Evolutionary conservation across 129 eudicot genomes (phyloP).

Genomic region (Logfia minima): DNA sequence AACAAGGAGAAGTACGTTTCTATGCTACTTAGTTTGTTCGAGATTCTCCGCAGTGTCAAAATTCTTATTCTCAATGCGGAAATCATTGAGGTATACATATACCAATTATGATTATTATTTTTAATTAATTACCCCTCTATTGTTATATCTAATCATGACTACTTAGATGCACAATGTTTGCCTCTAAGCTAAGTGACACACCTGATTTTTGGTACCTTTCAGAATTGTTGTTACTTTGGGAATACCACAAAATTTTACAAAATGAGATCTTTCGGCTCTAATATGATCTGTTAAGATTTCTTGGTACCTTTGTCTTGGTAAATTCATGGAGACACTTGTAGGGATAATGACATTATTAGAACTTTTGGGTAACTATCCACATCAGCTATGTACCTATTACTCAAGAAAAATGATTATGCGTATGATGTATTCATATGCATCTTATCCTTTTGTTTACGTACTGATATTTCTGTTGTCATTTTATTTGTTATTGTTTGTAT

Average conservation of each 20-base stretch:
- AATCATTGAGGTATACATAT: not conserved
- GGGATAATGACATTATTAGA: not conserved
- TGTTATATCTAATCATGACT: not conserved
- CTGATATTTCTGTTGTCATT: too few species aligned
- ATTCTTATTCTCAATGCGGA: not conserved
- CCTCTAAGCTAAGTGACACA: too few species aligned
- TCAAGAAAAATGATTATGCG: not conserved
- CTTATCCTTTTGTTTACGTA: too few species aligned
- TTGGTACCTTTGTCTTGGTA: not conserved
- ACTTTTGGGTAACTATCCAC: not conserved
- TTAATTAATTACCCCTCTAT: too few species aligned
- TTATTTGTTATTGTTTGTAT: not conserved
- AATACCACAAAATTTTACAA: too few species aligned
- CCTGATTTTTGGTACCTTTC: too few species aligned
- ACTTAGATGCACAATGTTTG: not conserved
- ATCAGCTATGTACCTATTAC: not conserved
- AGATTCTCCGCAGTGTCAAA: not conserved
- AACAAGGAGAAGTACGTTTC: not conserved
- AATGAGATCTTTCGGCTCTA: too few species aligned
- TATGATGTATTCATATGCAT: not conserved
- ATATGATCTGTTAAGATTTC: not conserved
- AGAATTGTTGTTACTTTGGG: too few species aligned
- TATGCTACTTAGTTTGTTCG: not conserved
- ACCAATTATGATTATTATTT: too few species aligned
- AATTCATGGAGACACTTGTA: not conserved